Evolutionary conservation across 345 rosid species (phyloP).

Genomic region (Populus deltoides): DNA sequence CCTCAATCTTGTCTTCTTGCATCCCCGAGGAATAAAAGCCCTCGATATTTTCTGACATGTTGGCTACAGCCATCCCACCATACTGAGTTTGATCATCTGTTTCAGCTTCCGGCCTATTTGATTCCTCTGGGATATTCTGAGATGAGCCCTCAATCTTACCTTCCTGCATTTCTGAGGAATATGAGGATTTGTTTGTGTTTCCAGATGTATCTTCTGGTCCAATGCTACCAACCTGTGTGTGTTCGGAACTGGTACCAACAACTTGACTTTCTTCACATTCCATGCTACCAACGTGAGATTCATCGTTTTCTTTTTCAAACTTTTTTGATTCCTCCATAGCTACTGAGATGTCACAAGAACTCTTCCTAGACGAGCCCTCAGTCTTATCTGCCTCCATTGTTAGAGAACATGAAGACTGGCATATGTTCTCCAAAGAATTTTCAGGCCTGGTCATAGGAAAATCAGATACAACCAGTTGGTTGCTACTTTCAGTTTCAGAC

Average conservation of each 20-base stretch:
- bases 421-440: neutral
- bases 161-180: neutral
- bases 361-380: neutral
- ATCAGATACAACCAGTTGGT: neutral
- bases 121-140: neutral
- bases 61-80: neutral
- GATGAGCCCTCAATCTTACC: neutral
- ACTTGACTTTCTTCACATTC: neutral
- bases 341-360: neutral
- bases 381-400: neutral
- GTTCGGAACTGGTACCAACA: neutral
- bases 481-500: constrained; percentile 7
- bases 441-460: neutral
- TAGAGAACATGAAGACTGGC: neutral
- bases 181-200: neutral
- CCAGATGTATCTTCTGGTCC: neutral
- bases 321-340: neutral
- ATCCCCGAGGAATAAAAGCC: no score
- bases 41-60: no score
- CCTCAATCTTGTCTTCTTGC: neutral
- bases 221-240: neutral
- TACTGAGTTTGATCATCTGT: neutral
- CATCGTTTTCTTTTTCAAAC: neutral
- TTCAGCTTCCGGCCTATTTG: neutral
- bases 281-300: neutral